Conservation (phyloP, 805 yeast genomes). For the Brettanomyces sp. region DNA sequence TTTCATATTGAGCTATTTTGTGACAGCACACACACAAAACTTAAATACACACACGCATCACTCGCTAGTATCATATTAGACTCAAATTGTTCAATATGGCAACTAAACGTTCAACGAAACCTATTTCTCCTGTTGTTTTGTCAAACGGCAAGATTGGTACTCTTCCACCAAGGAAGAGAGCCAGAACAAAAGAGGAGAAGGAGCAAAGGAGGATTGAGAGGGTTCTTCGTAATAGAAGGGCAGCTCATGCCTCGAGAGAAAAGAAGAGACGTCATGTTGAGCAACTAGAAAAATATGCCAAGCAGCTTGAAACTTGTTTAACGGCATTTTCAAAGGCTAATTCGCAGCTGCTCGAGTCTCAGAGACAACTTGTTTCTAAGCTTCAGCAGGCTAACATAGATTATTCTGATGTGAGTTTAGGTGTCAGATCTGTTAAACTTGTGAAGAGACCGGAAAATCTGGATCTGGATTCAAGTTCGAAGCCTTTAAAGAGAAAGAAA, state of each 20-base stretch:
- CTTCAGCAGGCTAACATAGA: constrained; percentile 12
- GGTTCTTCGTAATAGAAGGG: constrained; percentile 86
- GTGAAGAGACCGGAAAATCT: constrained; percentile 20
- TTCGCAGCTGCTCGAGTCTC: constrained; percentile 6
- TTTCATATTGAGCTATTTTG: too few relatives aligned
- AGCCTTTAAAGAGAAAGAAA: constrained; percentile 13
- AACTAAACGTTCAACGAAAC: not conserved
- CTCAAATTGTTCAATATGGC: not conserved
- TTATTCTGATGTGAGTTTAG: constrained; percentile 8
- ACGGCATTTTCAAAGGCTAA: constrained; percentile 10
- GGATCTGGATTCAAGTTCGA: constrained; percentile 12
- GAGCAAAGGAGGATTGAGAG: constrained; percentile 94
- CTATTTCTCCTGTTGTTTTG: constrained; percentile 5
- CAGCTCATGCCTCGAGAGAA: constrained; percentile 96
- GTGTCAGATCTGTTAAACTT: constrained; percentile 7
- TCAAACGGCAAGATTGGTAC: constrained; percentile 9
- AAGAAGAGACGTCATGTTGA: constrained; percentile 91
- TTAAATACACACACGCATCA: too few relatives aligned
- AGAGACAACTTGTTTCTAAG: constrained; percentile 10
- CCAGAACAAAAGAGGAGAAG: constrained; percentile 92
- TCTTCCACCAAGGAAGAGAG: constrained; percentile 92
- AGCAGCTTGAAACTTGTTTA: constrained; percentile 27
- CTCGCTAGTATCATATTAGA: too few relatives aligned
- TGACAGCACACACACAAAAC: too few relatives aligned
- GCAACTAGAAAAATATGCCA: constrained; percentile 57